A percentile compares a stretch with the other conserved stretches of the same genome.
Conservation (phyloP, 805 yeast species). For the Yarrowia phangngaensis region DNA sequence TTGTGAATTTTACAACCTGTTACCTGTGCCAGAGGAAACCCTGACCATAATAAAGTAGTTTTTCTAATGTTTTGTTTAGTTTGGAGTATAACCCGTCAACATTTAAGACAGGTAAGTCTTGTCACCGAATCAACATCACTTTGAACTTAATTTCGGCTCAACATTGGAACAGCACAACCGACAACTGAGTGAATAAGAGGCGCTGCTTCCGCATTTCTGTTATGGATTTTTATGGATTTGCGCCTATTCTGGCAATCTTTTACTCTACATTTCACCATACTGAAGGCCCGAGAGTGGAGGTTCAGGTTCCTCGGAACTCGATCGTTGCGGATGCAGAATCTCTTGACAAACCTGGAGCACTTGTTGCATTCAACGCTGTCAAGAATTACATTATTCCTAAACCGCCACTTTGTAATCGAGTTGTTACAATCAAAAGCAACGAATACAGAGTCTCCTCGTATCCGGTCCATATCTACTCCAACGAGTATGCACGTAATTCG, state of each 20-base stretch:
- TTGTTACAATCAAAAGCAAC: slow-evolving; percentile 69
- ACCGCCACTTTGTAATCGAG: slow-evolving; percentile 78
- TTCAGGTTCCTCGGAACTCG: slow-evolving; percentile 82
- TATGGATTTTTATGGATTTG: slow-evolving; percentile 52
- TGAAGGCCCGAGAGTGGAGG: slow-evolving; percentile 87
- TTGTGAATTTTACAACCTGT: too few species aligned
- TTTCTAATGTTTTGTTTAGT: too few species aligned
- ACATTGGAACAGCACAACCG: too few species aligned
- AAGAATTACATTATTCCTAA: slow-evolving; percentile 93
- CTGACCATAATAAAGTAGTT: too few species aligned
- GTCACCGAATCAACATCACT: too few species aligned
- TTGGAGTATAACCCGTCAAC: too few species aligned
- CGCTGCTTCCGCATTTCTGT: too few species aligned
- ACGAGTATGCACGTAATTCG: slow-evolving; percentile 80
- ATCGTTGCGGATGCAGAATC: slow-evolving; percentile 43
- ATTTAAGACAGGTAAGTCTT: too few species aligned
- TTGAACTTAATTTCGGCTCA: too few species aligned
- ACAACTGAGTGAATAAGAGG: too few species aligned
- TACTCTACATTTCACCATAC: slow-evolving; percentile 93
- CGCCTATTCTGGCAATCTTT: slow-evolving; percentile 83
- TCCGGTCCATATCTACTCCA: slow-evolving; percentile 76
- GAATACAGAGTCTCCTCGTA: slow-evolving; percentile 74
- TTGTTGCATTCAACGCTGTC: slow-evolving; percentile 77
- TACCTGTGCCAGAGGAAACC: too few species aligned
- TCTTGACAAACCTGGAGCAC: slow-evolving; percentile 38